phyloP scores from a whole-genome alignment of 1,139 yeast genomes.

The Saccharomyces hybrid region DNA sequence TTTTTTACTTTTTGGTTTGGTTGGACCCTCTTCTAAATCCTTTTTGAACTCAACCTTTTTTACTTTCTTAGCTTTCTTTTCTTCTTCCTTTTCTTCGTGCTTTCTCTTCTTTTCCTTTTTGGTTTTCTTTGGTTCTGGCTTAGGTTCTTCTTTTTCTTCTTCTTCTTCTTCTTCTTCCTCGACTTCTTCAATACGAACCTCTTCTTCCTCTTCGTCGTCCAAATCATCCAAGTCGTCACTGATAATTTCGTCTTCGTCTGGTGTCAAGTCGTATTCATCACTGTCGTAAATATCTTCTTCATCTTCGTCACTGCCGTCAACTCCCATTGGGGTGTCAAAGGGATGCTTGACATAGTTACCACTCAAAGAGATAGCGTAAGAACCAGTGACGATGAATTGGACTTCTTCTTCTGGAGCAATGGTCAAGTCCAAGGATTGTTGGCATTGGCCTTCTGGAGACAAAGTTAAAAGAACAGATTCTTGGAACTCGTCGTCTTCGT shows the following conservation, averaged over 20 bases:
- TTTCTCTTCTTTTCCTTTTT: conserved; percentile 29
- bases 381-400: conserved; percentile 89
- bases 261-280: conserved; percentile 81
- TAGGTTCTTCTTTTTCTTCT: conserved; percentile 34
- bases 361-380: conserved; percentile 82
- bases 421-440: conserved; percentile 85
- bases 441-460: conserved; percentile 76
- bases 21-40: conserved; percentile 91
- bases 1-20: conserved; percentile 41
- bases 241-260: conserved; percentile 79
- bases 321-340: conserved; percentile 47
- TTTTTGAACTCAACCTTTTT: conserved; percentile 83
- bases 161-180: conserved; percentile 34
- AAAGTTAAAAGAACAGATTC: conserved; percentile 85
- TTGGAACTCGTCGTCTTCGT: conserved; percentile 60
- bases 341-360: conserved; percentile 98
- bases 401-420: conserved; percentile 93
- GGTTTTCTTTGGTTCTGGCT: conserved; percentile 39
- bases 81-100: conserved; percentile 25
- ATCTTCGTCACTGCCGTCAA: conserved; percentile 45
- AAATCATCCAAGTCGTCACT: conserved; percentile 52
- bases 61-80: conserved; percentile 39
- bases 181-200: conserved; percentile 39
- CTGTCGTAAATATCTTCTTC: conserved; percentile 45
- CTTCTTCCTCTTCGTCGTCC: conserved; percentile 54